These are phyloP conservation scores for Aureobasidium sp. DNA, from an alignment of 2,329 filamentous ascomycete species.

Conservation along the genomic window DNA sequence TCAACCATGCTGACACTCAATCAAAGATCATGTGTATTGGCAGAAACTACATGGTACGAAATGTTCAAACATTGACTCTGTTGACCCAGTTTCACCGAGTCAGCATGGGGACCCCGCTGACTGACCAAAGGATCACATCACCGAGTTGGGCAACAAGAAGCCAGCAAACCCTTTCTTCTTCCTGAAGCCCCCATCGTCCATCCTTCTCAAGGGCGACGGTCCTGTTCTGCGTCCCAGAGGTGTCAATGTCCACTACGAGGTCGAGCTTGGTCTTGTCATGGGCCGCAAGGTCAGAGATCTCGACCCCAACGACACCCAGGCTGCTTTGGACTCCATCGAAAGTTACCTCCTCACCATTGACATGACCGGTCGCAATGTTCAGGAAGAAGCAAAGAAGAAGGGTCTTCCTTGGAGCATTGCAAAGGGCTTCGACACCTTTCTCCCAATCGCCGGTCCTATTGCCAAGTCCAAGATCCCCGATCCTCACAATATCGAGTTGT, in stretches of 20 bases:
- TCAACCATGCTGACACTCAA: not conserved
- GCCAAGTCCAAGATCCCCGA: constrained; percentile 71
- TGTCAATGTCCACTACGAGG: constrained; percentile 84
- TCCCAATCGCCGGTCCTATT: constrained; percentile 77
- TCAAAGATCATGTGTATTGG: constrained; percentile 79
- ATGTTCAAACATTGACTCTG: not conserved
- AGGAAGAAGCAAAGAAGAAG: constrained; percentile 96
- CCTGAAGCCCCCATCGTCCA: constrained; percentile 83
- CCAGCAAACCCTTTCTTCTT: constrained; percentile 99
- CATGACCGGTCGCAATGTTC: constrained; percentile 92
- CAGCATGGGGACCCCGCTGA: not conserved
- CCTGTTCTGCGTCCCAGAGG: constrained; percentile 75
- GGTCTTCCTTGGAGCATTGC: constrained; percentile 95
- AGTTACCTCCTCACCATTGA: constrained; percentile 89
- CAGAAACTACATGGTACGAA: constrained; percentile 70
- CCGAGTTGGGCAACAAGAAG: constrained; percentile 56
- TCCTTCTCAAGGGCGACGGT: constrained; percentile 69
- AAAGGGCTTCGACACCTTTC: constrained; percentile 97
- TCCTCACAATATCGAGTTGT: constrained; percentile 82
- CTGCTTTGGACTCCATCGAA: constrained; percentile 74
- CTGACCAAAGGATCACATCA: constrained; percentile 64
- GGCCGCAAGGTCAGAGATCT: constrained; percentile 73
- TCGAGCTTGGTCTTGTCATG: constrained; percentile 86
- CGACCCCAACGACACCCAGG: constrained; percentile 61
- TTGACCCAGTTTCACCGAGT: not conserved